These are phyloP conservation scores for Elaeis guineensis DNA, from an alignment of 176 grass and related monocot species.

Conservation along the genomic window DNA sequence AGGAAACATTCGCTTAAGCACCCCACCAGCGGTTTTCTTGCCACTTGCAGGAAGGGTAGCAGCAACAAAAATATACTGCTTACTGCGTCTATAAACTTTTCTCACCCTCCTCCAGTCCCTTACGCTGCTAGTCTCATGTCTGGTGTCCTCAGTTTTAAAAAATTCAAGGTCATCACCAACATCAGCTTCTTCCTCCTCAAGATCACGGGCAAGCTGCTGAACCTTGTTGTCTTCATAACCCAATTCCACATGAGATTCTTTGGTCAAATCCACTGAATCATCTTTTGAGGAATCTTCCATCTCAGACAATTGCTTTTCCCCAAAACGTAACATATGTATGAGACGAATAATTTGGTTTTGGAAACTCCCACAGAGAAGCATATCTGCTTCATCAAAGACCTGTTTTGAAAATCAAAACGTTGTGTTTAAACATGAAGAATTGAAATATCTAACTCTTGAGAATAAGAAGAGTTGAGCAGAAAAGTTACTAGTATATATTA, in stretches of 20 bases:
- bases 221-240: slow-evolving; percentile 14
- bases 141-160: slow-evolving; percentile 26
- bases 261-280: slow-evolving; percentile 4
- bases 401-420: slow-evolving; percentile 24
- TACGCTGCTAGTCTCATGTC: slow-evolving; percentile 3
- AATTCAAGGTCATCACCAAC: slow-evolving; percentile 21
- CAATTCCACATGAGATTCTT: slow-evolving; percentile 26
- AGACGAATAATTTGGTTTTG: slow-evolving; percentile 86
- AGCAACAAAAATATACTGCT: slow-evolving; percentile 95
- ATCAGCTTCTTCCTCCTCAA: slow-evolving; percentile 37
- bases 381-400: slow-evolving; percentile 99
- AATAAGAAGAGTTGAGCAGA: too few species aligned
- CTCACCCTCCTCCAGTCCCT: slow-evolving; percentile 85
- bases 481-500: too few species aligned
- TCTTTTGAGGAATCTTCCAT: slow-evolving; percentile 34
- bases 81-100: slow-evolving; percentile 74
- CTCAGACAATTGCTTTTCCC: slow-evolving; percentile 76
- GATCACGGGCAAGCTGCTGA: slow-evolving; percentile 10
- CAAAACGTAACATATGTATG: slow-evolving; percentile 92
- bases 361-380: slow-evolving; percentile 97
- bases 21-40: slow-evolving; percentile 82
- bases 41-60: slow-evolving; percentile 85
- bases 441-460: too few species aligned
- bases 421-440: not conserved
- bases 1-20: slow-evolving; percentile 90